These are phyloP conservation scores for Stachybotrys chartarum DNA, from an alignment of 2,329 filamentous ascomycete species.

Conservation along the genomic window DNA sequence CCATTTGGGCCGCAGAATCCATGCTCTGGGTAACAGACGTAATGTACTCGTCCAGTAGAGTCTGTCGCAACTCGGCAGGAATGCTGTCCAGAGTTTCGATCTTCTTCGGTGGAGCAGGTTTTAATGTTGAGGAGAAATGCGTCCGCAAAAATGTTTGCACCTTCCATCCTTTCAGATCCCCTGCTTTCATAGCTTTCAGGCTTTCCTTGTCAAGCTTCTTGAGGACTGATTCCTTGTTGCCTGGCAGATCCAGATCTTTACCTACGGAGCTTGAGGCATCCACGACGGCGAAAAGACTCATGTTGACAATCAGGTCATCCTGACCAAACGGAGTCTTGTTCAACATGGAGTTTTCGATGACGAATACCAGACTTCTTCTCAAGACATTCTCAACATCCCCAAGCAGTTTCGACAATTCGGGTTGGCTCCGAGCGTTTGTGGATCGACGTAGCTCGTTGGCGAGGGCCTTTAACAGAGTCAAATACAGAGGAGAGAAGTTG, in stretches of 20 bases:
- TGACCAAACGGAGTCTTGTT: conserved; percentile 21
- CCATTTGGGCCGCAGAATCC: conserved; percentile 21
- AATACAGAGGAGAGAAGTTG: conserved; percentile 19
- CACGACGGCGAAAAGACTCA: conserved; percentile 23
- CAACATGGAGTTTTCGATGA: conserved; percentile 17
- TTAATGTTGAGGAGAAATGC: conserved; percentile 23
- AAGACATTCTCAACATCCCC: conserved; percentile 17
- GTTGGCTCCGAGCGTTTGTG: conserved; percentile 15
- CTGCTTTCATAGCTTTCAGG: conserved; percentile 22
- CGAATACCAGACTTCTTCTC: conserved; percentile 15
- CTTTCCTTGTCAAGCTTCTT: conserved; percentile 28
- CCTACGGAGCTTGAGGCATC: conserved; percentile 20
- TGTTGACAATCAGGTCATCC: conserved; percentile 11
- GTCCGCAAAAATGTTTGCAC: conserved; percentile 35
- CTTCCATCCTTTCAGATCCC: conserved; percentile 36
- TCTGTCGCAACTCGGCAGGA: conserved; percentile 18
- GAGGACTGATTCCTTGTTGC: conserved; percentile 21
- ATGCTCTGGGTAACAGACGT: conserved; percentile 22
- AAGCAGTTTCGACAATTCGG: conserved; percentile 14
- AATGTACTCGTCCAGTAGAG: conserved; percentile 24
- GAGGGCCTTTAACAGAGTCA: conserved; percentile 29
- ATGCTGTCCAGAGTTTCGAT: conserved; percentile 22
- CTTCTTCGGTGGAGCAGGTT: conserved; percentile 22
- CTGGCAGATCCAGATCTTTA: conserved; percentile 11
- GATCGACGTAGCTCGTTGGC: conserved; percentile 18